These are phyloP conservation scores for Trichoderma parareesei DNA, from an alignment of 495 filamentous ascomycete species.

Conservation along the genomic window DNA sequence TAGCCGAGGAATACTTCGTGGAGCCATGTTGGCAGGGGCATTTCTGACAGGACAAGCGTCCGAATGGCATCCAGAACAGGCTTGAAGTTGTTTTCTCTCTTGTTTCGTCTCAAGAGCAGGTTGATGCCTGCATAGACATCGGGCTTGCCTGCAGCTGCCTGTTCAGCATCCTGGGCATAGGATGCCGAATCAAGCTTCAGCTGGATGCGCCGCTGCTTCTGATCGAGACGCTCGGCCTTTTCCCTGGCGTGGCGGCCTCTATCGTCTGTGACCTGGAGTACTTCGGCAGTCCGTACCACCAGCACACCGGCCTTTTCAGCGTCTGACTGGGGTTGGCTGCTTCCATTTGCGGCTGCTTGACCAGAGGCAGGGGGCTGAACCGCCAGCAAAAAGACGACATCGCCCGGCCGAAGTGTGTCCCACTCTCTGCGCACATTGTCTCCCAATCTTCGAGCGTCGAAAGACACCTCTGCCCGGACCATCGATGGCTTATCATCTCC, in stretches of 20 bases:
- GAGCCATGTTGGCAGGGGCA: conserved; percentile 83
- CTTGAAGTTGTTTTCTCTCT: conserved; percentile 96
- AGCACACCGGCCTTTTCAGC: conserved; percentile 54
- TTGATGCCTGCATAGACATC: conserved; percentile 85
- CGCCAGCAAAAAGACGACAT: conserved; percentile 81
- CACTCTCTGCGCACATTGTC: conserved; percentile 75
- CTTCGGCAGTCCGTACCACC: conserved; percentile 71
- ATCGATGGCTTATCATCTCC: conserved; percentile 77
- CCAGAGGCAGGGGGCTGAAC: conserved; percentile 52
- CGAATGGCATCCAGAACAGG: conserved; percentile 86
- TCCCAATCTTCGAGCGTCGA: conserved; percentile 72
- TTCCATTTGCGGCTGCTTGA: conserved; percentile 41
- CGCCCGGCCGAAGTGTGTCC: conserved; percentile 81
- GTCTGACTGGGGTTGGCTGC: conserved; percentile 39
- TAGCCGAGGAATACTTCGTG: conserved; percentile 96
- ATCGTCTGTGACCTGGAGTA: conserved; percentile 84
- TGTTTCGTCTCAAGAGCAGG: conserved; percentile 72
- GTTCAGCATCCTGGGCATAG: conserved; percentile 72
- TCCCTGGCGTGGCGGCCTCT: conserved; percentile 71
- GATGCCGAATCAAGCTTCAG: conserved; percentile 72
- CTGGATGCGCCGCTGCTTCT: conserved; percentile 47
- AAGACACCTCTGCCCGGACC: conserved; percentile 78
- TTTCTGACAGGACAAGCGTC: conserved; percentile 74
- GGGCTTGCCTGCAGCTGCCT: conserved; percentile 51
- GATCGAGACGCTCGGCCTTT: conserved; percentile 33